phyloP scores from a whole-genome alignment of 202 grass and related monocot species.

The Schoenoplectus triqueter region DNA sequence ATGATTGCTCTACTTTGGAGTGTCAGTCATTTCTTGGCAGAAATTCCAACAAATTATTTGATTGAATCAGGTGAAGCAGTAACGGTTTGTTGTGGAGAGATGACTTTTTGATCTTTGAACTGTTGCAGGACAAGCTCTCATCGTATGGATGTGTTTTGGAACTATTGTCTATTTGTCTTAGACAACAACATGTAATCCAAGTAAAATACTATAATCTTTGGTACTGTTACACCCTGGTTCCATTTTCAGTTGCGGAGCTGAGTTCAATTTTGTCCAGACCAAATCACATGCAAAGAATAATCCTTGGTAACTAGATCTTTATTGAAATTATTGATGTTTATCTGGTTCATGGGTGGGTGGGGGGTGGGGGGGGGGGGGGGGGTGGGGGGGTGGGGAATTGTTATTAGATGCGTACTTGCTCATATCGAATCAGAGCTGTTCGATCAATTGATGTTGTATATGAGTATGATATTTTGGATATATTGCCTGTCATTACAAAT shows the following conservation, averaged over 20 bases:
- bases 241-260: neutral
- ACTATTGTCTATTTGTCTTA: neutral
- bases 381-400: no score
- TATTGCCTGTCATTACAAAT: neutral
- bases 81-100: conserved; percentile 12
- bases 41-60: neutral
- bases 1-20: neutral
- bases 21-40: neutral
- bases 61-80: neutral
- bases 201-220: neutral
- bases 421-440: neutral
- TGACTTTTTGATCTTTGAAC: neutral
- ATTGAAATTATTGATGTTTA: conserved; percentile 14
- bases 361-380: no score
- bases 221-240: neutral
- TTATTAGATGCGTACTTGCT: neutral
- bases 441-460: neutral
- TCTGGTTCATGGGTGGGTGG: neutral
- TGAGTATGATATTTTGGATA: neutral
- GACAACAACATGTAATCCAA: neutral
- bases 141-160: neutral
- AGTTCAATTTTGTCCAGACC: neutral
- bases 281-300: conserved; percentile 9
- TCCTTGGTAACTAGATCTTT: neutral
- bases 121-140: conserved; percentile 18